Percentiles rank a stretch among this genome's conserved stretches.
Evolutionary conservation across 2,329 filamentous ascomycete species (phyloP).

Genomic region (Colletotrichum kahawae): DNA sequence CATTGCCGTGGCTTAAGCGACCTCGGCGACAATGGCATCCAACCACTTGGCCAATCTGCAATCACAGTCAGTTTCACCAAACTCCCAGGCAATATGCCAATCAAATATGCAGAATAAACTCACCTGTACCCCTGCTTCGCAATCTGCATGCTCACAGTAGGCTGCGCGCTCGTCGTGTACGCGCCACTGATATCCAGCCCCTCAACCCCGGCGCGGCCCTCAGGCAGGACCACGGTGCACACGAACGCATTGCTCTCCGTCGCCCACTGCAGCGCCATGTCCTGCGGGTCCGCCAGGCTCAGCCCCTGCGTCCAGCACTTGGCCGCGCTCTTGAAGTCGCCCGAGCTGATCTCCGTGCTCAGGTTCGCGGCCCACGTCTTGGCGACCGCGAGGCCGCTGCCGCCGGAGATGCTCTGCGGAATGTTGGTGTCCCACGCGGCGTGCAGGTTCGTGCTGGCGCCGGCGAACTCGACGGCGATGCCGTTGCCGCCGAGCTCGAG

Average conservation of each 20-base stretch:
- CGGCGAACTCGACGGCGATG: constrained; percentile 58
- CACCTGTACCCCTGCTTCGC: constrained; percentile 45
- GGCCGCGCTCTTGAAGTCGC: constrained; percentile 38
- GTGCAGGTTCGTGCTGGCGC: constrained; percentile 61
- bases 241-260: constrained; percentile 46
- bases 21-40: constrained; percentile 16
- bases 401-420: constrained; percentile 48
- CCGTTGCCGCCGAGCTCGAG: constrained; percentile 22
- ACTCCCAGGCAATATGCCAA: no score
- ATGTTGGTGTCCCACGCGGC: constrained; percentile 66
- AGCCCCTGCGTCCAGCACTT: constrained; percentile 40
- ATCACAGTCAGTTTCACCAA: not conserved
- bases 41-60: constrained; percentile 13
- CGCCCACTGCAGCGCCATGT: constrained; percentile 43
- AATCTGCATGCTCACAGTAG: constrained; percentile 47
- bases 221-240: constrained; percentile 46
- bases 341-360: constrained; percentile 38
- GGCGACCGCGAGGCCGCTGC: constrained; percentile 37
- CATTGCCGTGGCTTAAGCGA: not conserved
- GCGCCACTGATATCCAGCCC: constrained; percentile 41
- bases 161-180: constrained; percentile 43
- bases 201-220: constrained; percentile 42
- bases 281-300: constrained; percentile 33
- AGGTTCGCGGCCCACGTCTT: constrained; percentile 43
- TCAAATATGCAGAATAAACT: not conserved